A percentile compares a stretch with the other conserved stretches of the same genome.
Evolutionary conservation across 768 basidiomycete genomes (phyloP).

Genomic region (Epithele typhae): DNA sequence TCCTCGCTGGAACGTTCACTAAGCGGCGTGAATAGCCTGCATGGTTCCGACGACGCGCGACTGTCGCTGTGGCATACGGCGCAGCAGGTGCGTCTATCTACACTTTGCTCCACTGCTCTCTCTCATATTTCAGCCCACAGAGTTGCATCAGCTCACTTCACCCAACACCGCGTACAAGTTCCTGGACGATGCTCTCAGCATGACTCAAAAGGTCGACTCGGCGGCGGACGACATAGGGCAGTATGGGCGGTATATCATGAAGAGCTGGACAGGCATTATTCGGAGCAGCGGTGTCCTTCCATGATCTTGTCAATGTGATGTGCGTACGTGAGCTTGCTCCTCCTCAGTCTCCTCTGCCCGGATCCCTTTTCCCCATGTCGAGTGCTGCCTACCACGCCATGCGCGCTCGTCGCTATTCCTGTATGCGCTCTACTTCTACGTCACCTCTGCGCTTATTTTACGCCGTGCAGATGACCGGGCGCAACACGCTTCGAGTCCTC

Average conservation of each 20-base stretch:
- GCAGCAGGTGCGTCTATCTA: constrained; percentile 36
- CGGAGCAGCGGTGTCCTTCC: constrained; percentile 55
- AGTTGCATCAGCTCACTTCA: constrained; percentile 80
- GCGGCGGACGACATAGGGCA: constrained; percentile 48
- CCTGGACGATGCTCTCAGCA: constrained; percentile 58
- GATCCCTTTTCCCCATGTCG: too few relatives aligned
- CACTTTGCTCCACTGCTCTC: neutral
- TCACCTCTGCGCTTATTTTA: too few relatives aligned
- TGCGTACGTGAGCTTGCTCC: too few relatives aligned
- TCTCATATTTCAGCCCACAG: constrained; percentile 28
- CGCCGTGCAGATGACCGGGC: too few relatives aligned
- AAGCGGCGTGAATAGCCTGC: constrained; percentile 39
- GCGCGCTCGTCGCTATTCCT: too few relatives aligned
- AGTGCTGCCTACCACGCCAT: too few relatives aligned
- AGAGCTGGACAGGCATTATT: constrained; percentile 69
- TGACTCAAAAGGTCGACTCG: constrained; percentile 39
- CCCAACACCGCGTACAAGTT: constrained; percentile 63
- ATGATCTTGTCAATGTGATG: neutral
- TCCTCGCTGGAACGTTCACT: neutral
- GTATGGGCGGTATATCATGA: constrained; percentile 57
- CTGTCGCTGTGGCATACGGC: constrained; percentile 63
- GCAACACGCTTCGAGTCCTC: too few relatives aligned
- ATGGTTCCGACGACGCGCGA: constrained; percentile 70
- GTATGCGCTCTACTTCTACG: too few relatives aligned
- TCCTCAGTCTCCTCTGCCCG: too few relatives aligned